These are phyloP conservation scores for Salix udensis DNA, from an alignment of 345 rosid genomes.

Conservation along the genomic window DNA sequence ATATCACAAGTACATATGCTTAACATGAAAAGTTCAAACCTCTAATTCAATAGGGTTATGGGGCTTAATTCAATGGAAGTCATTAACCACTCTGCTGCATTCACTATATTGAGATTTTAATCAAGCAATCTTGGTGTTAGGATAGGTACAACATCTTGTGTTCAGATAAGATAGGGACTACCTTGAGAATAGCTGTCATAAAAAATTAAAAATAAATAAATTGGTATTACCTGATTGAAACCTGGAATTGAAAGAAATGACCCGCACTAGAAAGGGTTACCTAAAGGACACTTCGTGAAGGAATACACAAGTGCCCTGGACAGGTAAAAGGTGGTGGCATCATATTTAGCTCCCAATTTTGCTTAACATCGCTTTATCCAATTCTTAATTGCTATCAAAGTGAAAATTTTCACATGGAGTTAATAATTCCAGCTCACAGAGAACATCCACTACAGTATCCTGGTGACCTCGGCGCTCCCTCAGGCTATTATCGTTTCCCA, in stretches of 20 bases:
- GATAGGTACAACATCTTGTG: background rate
- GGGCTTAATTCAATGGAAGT: background rate
- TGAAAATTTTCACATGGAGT: background rate
- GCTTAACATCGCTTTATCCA: background rate
- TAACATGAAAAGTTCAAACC: background rate
- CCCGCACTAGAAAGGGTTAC: background rate
- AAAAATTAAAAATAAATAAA: background rate
- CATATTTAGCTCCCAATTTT: background rate
- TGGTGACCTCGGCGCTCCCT: background rate
- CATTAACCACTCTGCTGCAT: background rate
- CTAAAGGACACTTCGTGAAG: background rate
- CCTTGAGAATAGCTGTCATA: background rate
- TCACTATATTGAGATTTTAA: background rate
- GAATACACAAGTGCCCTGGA: background rate
- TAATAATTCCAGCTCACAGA: background rate
- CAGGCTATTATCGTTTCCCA: background rate
- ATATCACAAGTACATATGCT: background rate
- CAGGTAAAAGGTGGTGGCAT: background rate
- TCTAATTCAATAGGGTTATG: background rate
- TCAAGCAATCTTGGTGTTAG: background rate
- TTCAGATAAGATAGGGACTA: background rate
- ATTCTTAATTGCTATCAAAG: background rate
- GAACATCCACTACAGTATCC: background rate
- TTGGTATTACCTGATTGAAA: background rate
- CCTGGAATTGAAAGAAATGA: conserved; percentile 4